Evolutionary conservation across 163 green algal genomes (phyloP), one percentile per base, ranked within the genome.

Genomic region (Chlorella variabilis): DNA sequence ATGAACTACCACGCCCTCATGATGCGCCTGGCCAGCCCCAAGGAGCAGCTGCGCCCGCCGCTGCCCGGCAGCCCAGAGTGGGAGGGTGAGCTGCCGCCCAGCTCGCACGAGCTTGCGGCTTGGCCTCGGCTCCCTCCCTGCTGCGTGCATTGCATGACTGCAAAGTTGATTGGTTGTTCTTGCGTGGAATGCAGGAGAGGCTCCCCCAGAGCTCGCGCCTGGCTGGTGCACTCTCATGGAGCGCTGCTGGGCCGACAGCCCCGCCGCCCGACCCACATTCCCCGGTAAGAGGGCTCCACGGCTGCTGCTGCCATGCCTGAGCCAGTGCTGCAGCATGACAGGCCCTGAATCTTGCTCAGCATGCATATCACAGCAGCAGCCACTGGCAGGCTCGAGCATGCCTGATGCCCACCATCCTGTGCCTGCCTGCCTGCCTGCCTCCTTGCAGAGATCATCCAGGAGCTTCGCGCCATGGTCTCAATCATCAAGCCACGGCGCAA

Each of bases 1-100:
- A 80, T 94, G 59, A 97, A 95, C 85, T 96, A 96, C 88, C 91
- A 95, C 62, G 93, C 92, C 7, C 87, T 96, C 62, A 84, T 96
- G 88, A 89, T 94, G 78, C 87, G 92, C 75, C 91, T 96, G 73
- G 90, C 85, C 70, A 91, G 82, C 71, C 84, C 80, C 18, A 38
- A 62, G 18, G 78, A 81, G 17, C 76, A 76, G 8, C 61, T 96
- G 67, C 83, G 91, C 6, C 92, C 92, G 20, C 54, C 88, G 25
- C 77, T 95, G 70, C 91, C 91, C 6, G 90, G 87, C 49, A 73
- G 56, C 7, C 65, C 85, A 0, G 91, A 94, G 29, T 96, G 90
- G 89, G 93, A 96, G 27, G 83, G 86, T 45, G 74, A 84, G 29
- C 7, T n/a, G n/a, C 36, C 27, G 25, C 45, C 45, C 15, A 54